Evolutionary conservation across 2,329 filamentous ascomycete genomes (phyloP).

Genomic region (Dactylellina leptospora): DNA sequence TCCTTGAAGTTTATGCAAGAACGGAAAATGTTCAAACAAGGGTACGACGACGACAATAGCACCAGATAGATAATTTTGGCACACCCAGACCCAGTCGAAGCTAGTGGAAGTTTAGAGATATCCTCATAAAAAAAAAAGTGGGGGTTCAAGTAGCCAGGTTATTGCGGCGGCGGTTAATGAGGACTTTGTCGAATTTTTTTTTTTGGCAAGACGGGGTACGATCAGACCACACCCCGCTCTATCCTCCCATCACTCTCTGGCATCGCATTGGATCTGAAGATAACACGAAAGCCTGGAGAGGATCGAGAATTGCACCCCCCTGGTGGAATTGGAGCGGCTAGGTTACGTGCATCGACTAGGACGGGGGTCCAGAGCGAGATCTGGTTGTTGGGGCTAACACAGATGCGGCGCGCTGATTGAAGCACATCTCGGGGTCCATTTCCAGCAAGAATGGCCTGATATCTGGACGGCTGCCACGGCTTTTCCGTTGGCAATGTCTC

Average conservation of each 20-base stretch:
- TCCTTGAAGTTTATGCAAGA: constrained; percentile 35
- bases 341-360: constrained; percentile 11
- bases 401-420: constrained; percentile 17
- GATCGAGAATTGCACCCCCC: constrained; percentile 1
- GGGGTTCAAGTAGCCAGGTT: neutral
- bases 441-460: constrained; percentile 37
- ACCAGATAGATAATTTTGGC: constrained; percentile 3
- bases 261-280: constrained; percentile 7
- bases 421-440: neutral
- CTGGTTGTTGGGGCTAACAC: constrained; percentile 16
- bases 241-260: neutral
- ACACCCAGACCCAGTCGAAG: neutral
- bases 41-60: neutral
- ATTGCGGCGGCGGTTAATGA: neutral
- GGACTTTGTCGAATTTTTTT: no score
- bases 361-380: constrained; percentile 14
- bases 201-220: neutral
- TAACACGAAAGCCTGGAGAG: neutral
- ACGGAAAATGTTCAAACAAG: constrained; percentile 33
- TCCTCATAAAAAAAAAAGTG: neutral
- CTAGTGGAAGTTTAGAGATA: neutral
- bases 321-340: constrained; percentile 1
- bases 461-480: constrained; percentile 3
- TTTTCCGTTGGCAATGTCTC: constrained; percentile 1
- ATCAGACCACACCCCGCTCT: constrained; percentile 2